These are phyloP conservation scores for Diutina sp. DNA, from an alignment of 1,139 yeast species.

Conservation along the genomic window DNA sequence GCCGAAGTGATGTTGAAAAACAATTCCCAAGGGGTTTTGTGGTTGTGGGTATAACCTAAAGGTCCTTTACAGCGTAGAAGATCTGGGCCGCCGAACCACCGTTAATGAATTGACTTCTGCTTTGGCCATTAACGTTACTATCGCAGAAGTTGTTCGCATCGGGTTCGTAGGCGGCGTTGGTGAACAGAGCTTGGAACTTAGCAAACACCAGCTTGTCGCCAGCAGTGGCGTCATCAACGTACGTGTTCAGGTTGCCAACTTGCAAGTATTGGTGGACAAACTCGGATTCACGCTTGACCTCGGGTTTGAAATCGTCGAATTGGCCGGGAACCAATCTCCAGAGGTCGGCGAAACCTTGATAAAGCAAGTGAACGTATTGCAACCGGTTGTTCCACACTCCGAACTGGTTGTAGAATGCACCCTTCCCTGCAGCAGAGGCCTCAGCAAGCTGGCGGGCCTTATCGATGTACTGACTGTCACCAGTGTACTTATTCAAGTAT, in stretches of 20 bases:
- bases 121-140: not conserved
- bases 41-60: not conserved
- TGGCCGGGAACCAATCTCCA: conserved; percentile 5
- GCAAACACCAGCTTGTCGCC: conserved; percentile 7
- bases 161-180: conserved; percentile 3
- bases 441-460: conserved; percentile 10
- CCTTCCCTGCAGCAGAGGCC: conserved; percentile 11
- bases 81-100: not conserved
- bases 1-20: not conserved
- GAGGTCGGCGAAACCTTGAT: not conserved
- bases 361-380: not conserved
- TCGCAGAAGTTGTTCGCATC: not conserved
- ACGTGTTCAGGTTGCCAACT: conserved; percentile 11
- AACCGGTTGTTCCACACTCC: conserved; percentile 15
- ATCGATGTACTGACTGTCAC: conserved; percentile 6
- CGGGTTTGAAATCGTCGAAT: conserved; percentile 8
- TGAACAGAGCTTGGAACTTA: conserved; percentile 6
- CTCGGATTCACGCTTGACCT: conserved; percentile 12
- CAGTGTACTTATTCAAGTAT: conserved; percentile 11
- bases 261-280: conserved; percentile 13
- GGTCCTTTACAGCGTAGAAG: not conserved
- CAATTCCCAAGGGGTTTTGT: not conserved
- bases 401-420: conserved; percentile 12
- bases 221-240: conserved; percentile 8
- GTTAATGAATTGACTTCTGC: not conserved